A percentile compares a stretch with the other conserved stretches of the same genome.
Evolutionary conservation across 805 yeast genomes (phyloP).

Genomic region (Kodamaea nitidulidarum): DNA sequence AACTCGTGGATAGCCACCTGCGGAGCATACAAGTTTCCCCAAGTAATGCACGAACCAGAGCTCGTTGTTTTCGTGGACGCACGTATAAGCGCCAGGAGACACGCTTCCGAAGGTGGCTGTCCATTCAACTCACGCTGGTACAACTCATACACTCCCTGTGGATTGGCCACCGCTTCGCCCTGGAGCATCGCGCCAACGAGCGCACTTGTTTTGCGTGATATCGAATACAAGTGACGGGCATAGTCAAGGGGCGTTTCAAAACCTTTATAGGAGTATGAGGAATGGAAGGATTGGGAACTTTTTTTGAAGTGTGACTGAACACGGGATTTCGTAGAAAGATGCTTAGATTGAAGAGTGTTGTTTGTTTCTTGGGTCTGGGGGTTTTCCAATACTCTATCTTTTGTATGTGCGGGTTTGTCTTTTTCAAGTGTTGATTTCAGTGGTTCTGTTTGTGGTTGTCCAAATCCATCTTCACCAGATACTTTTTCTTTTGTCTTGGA

Average conservation of each 20-base stretch:
- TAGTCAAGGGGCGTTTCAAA: constrained; percentile 13
- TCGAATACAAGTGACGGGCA: constrained; percentile 28
- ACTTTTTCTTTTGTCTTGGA: no score
- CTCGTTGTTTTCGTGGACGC: constrained; percentile 37
- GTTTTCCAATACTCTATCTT: no score
- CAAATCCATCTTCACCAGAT: no score
- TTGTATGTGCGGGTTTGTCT: no score
- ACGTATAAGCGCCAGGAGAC: constrained; percentile 43
- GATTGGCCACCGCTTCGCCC: constrained; percentile 32
- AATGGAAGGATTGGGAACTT: not conserved
- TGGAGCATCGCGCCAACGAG: constrained; percentile 33
- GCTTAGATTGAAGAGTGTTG: not conserved
- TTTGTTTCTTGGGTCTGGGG: no score
- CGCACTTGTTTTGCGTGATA: constrained; percentile 21
- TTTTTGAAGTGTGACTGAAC: no score
- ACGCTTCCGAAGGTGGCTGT: constrained; percentile 25
- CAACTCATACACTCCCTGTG: constrained; percentile 24
- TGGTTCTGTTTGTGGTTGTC: no score
- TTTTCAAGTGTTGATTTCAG: no score
- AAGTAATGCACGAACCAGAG: constrained; percentile 21
- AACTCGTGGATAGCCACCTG: constrained; percentile 61
- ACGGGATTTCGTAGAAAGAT: no score
- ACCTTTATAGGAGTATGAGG: constrained; percentile 9
- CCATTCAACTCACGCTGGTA: constrained; percentile 25
- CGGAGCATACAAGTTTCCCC: constrained; percentile 54